These are phyloP conservation scores for Saccharomyces paradoxus DNA, from an alignment of 805 yeast species.

Conservation along the genomic window DNA sequence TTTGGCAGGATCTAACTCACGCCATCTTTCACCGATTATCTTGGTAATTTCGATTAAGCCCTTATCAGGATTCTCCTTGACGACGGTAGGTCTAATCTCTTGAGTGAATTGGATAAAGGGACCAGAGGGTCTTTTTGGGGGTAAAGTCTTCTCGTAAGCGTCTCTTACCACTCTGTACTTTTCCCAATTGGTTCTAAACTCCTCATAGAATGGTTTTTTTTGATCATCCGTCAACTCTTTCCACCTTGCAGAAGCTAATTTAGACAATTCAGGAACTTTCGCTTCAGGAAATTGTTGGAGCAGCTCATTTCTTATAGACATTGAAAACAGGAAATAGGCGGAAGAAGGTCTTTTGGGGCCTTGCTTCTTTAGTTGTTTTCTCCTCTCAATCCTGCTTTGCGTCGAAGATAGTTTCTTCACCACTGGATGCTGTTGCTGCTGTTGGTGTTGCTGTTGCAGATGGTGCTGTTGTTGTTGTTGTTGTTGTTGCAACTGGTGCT, in stretches of 20 bases:
- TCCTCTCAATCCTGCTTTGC: constrained; percentile 31
- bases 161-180: constrained; percentile 30
- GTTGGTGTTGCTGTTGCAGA: background rate
- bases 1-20: constrained; percentile 21
- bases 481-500: constrained; percentile 13
- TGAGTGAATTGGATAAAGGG: constrained; percentile 32
- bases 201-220: constrained; percentile 73
- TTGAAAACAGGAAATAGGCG: constrained; percentile 32
- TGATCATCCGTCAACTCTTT: constrained; percentile 65
- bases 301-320: constrained; percentile 27
- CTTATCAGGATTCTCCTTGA: constrained; percentile 28
- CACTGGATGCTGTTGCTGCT: constrained; percentile 12
- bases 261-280: constrained; percentile 36
- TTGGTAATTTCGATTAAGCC: constrained; percentile 30
- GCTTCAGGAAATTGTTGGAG: constrained; percentile 29
- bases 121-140: constrained; percentile 34
- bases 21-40: constrained; percentile 29
- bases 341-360: constrained; percentile 34
- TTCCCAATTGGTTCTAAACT: constrained; percentile 30
- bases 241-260: constrained; percentile 86
- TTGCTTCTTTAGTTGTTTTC: constrained; percentile 29
- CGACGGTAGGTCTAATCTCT: constrained; percentile 28
- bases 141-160: constrained; percentile 29
- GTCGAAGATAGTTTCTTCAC: constrained; percentile 30
- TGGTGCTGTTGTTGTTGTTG: constrained; percentile 5